Conservation (phyloP, 352 stramenopile genomes). For the Pythium sp. region DNA sequence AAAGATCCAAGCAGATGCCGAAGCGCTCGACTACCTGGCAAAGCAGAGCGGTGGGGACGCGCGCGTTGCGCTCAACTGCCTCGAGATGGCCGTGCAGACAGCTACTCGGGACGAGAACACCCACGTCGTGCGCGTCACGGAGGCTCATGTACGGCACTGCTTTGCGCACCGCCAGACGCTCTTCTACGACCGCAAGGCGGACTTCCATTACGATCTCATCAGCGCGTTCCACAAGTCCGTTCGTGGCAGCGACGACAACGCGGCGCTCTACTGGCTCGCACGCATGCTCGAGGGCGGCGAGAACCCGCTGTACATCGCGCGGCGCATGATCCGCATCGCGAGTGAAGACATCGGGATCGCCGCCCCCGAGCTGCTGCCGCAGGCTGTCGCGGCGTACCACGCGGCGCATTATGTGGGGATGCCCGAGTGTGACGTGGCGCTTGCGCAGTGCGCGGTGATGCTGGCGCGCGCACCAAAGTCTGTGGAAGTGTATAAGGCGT, state of each 20-base stretch:
- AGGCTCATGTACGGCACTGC: constrained; percentile 63
- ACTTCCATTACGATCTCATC: constrained; percentile 87
- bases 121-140: constrained; percentile 37
- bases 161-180: constrained; percentile 72
- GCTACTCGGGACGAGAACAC: constrained; percentile 25
- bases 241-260: constrained; percentile 78
- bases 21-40: constrained; percentile 62
- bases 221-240: constrained; percentile 86
- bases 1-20: constrained; percentile 48
- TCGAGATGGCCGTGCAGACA: constrained; percentile 76
- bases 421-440: constrained; percentile 82
- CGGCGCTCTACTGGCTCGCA: constrained; percentile 80
- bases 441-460: constrained; percentile 77
- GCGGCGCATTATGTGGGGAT: constrained; percentile 77
- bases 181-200: constrained; percentile 82
- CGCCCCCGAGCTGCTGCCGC: constrained; percentile 60
- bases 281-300: constrained; percentile 87
- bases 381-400: constrained; percentile 72
- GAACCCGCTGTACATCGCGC: constrained; percentile 76
- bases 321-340: constrained; percentile 81
- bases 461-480: constrained; percentile 82
- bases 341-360: constrained; percentile 82
- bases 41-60: constrained; percentile 77
- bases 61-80: constrained; percentile 75
- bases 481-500: constrained; percentile 80